Percentiles rank a stretch among this genome's conserved stretches.
Evolutionary conservation across 208 protist genomes (phyloP).

Genomic region (Trypanosoma platydactyli): DNA sequence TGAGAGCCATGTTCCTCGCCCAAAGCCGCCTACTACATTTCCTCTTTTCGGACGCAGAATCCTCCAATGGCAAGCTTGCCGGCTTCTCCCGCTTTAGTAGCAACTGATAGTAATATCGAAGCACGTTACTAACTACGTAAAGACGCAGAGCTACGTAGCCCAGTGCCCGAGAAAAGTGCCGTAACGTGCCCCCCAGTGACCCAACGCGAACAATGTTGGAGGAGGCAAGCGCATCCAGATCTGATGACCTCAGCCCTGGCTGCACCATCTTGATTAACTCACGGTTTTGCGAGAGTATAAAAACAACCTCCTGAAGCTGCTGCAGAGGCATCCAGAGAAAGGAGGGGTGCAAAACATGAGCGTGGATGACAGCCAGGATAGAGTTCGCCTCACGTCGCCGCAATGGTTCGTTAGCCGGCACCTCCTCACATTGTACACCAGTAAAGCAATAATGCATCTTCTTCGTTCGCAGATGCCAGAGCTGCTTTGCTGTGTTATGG

Average conservation of each 20-base stretch:
- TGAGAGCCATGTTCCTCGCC: conserved; percentile 30
- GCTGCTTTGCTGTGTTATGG: conserved; percentile 71
- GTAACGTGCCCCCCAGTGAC: conserved; percentile 4
- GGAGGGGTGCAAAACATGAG: conserved; percentile 60
- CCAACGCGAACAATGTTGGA: conserved; percentile 16
- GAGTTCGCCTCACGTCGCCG: conserved; percentile 54
- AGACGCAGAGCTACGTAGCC: conserved; percentile 69
- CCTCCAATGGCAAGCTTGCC: background rate
- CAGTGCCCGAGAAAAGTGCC: conserved; percentile 40
- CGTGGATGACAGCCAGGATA: conserved; percentile 55
- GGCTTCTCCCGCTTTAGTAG: conserved; percentile 9
- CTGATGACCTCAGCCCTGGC: background rate
- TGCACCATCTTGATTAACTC: conserved; percentile 30
- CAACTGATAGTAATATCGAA: conserved; percentile 48
- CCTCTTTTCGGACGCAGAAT: conserved; percentile 14
- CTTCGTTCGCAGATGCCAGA: conserved; percentile 54
- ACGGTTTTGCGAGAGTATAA: conserved; percentile 41
- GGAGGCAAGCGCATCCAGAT: background rate
- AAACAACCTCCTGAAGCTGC: conserved; percentile 73
- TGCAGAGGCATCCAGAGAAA: conserved; percentile 83
- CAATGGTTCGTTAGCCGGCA: conserved; percentile 28
- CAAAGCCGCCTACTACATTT: conserved; percentile 28
- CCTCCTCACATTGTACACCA: conserved; percentile 28
- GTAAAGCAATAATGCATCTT: conserved; percentile 53
- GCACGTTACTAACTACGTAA: conserved; percentile 65